phyloP scores from a whole-genome alignment of 768 basidiomycete species.

The Termitomyces sp. region DNA sequence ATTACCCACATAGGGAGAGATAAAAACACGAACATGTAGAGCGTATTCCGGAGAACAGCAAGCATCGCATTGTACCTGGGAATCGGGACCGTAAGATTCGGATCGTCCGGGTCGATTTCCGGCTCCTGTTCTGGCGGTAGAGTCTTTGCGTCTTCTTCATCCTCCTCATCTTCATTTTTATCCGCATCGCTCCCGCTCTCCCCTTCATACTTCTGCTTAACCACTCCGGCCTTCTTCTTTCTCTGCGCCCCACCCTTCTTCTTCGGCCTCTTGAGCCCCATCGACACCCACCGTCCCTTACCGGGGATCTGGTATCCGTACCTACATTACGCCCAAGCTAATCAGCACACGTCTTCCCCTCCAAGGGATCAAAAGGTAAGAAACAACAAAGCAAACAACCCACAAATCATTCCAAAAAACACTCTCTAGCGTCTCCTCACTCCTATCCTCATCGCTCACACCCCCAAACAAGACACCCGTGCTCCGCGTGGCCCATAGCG shows the following conservation, averaged over 20 bases:
- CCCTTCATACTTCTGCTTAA: too few species aligned
- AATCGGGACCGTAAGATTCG: constrained; percentile 55
- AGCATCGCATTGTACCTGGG: constrained; percentile 88
- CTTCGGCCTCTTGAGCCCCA: constrained; percentile 76
- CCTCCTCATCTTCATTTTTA: background rate
- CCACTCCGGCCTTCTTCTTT: constrained; percentile 20
- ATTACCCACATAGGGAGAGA: background rate
- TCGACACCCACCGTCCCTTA: constrained; percentile 73
- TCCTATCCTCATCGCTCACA: constrained; percentile 81
- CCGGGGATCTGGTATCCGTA: constrained; percentile 73
- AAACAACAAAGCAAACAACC: constrained; percentile 12
- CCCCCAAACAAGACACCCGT: constrained; percentile 83
- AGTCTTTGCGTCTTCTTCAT: background rate
- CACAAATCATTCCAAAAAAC: constrained; percentile 87
- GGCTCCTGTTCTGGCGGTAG: constrained; percentile 17
- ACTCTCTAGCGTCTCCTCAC: constrained; percentile 80
- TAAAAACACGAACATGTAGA: constrained; percentile 65
- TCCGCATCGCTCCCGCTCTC: background rate
- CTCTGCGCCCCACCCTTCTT: constrained; percentile 40
- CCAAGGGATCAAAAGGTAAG: too few species aligned
- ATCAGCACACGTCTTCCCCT: background rate
- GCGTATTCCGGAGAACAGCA: constrained; percentile 73
- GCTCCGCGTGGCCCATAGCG: constrained; percentile 62
- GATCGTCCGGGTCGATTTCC: constrained; percentile 58
- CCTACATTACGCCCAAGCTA: constrained; percentile 28